A percentile compares a stretch with the other conserved stretches of the same genome.
phyloP scores from a whole-genome alignment of 2,329 filamentous ascomycete species.

The Aspergillus brunneoviolaceus region DNA sequence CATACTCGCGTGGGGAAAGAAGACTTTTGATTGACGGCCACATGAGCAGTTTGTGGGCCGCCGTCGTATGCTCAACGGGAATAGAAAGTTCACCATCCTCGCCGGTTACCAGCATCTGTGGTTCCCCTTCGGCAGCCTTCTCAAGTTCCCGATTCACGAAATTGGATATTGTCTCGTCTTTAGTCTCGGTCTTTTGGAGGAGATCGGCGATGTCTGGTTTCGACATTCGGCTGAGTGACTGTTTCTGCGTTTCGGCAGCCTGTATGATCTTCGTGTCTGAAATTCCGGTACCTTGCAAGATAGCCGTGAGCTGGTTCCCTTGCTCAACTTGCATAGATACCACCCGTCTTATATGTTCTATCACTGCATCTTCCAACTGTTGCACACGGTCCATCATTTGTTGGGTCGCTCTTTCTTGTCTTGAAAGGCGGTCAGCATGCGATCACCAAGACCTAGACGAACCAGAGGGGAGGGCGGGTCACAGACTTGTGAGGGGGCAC shows the following conservation, averaged over 20 bases:
- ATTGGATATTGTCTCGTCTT: conserved; percentile 11
- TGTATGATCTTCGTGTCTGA: conserved; percentile 5
- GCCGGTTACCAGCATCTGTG: conserved; percentile 18
- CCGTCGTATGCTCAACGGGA: conserved; percentile 82
- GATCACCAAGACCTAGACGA: background rate
- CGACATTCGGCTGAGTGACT: conserved; percentile 19
- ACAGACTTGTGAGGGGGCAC: conserved; percentile 85
- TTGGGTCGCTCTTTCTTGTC: conserved; percentile 44
- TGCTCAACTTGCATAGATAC: conserved; percentile 22
- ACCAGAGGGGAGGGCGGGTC: background rate
- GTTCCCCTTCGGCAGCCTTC: background rate
- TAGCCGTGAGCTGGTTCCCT: conserved; percentile 12
- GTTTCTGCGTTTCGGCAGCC: conserved; percentile 15
- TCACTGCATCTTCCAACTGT: conserved; percentile 32
- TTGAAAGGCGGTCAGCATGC: conserved; percentile 18
- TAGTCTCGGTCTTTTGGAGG: conserved; percentile 15
- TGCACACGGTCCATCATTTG: conserved; percentile 36
- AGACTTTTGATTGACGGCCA: conserved; percentile 69
- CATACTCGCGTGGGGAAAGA: conserved; percentile 56
- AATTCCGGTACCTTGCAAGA: background rate
- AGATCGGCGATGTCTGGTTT: conserved; percentile 25
- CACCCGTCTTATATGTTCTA: conserved; percentile 23
- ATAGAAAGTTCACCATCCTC: conserved; percentile 64
- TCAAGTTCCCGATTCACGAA: conserved; percentile 9
- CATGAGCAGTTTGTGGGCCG: conserved; percentile 76